phyloP scores from a whole-genome alignment of 805 yeast species.

The Kluyveromyces starmeri region DNA sequence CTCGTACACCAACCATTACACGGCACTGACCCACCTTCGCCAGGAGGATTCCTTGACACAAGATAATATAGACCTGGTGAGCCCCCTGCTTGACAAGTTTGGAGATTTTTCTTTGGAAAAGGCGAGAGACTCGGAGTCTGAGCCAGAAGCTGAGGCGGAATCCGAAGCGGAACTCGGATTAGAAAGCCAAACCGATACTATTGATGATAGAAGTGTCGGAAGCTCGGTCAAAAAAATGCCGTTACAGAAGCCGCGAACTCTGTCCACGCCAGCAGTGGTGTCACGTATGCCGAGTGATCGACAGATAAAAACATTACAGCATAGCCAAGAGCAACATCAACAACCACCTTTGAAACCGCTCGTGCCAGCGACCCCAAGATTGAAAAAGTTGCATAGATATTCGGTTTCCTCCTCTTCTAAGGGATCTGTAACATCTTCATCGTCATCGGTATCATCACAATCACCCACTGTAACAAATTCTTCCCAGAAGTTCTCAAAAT shows the following conservation, averaged over 20 bases:
- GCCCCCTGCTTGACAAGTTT: background rate
- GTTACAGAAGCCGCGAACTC: too few species aligned
- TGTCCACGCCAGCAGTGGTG: too few species aligned
- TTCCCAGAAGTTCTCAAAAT: constrained; percentile 8
- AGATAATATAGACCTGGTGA: constrained; percentile 1
- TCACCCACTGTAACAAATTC: constrained; percentile 7
- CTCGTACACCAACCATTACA: background rate
- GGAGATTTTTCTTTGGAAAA: background rate
- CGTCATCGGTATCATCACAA: constrained; percentile 6
- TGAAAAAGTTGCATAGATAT: constrained; percentile 2
- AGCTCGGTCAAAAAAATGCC: too few species aligned
- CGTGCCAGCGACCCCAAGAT: background rate
- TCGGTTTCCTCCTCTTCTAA: constrained; percentile 1
- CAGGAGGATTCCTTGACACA: too few species aligned
- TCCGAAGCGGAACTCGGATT: background rate
- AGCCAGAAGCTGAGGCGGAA: constrained; percentile 3
- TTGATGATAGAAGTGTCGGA: too few species aligned
- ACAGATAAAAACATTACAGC: background rate
- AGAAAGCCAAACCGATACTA: too few species aligned
- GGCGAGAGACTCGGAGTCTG: constrained; percentile 5
- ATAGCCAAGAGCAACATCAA: background rate
- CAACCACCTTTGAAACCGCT: constrained; percentile 1
- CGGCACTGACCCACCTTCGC: background rate
- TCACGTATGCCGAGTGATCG: background rate
- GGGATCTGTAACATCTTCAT: constrained; percentile 6